Percentiles rank a stretch among this genome's conserved stretches.
These are phyloP conservation scores for Irpex sp. DNA, from an alignment of 1,284 basidiomycete genomes.

Conservation along the genomic window DNA sequence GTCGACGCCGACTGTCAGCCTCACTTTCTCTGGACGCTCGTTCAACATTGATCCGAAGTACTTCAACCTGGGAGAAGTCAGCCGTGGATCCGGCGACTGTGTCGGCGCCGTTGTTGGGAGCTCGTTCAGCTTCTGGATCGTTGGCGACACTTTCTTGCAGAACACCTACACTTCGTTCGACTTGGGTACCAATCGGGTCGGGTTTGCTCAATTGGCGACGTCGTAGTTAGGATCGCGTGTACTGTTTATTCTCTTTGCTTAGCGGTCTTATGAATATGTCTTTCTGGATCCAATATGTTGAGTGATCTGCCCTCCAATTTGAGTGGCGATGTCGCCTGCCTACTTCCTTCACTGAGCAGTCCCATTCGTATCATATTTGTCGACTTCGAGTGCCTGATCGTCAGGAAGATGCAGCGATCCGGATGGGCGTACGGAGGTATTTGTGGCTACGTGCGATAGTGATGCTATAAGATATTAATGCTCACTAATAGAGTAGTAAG, in stretches of 20 bases:
- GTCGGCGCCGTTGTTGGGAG: conserved; percentile 18
- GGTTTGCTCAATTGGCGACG: conserved; percentile 12
- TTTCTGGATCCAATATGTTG: background rate
- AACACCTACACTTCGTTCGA: conserved; percentile 19
- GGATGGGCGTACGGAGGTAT: too few relatives aligned
- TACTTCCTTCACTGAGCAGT: too few relatives aligned
- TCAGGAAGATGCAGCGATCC: too few relatives aligned
- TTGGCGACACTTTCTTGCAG: conserved; percentile 26
- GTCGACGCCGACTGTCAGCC: conserved; percentile 29
- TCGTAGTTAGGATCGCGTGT: background rate
- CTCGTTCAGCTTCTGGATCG: conserved; percentile 24
- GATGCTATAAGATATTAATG: too few relatives aligned
- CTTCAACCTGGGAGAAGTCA: conserved; percentile 23
- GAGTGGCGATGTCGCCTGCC: too few relatives aligned
- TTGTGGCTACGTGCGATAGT: too few relatives aligned
- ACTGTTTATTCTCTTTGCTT: background rate
- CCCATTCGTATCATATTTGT: too few relatives aligned
- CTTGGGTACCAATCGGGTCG: conserved; percentile 12
- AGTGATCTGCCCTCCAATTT: too few relatives aligned
- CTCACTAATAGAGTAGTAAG: too few relatives aligned
- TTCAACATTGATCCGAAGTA: conserved; percentile 33
- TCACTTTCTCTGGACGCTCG: conserved; percentile 37
- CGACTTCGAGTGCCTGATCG: too few relatives aligned
- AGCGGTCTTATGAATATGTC: background rate
- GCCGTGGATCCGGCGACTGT: conserved; percentile 14